A percentile compares a stretch with the other conserved stretches of the same genome.
Conservation (phyloP, 2,329 filamentous ascomycete genomes). For the Ophiostoma sp. region DNA sequence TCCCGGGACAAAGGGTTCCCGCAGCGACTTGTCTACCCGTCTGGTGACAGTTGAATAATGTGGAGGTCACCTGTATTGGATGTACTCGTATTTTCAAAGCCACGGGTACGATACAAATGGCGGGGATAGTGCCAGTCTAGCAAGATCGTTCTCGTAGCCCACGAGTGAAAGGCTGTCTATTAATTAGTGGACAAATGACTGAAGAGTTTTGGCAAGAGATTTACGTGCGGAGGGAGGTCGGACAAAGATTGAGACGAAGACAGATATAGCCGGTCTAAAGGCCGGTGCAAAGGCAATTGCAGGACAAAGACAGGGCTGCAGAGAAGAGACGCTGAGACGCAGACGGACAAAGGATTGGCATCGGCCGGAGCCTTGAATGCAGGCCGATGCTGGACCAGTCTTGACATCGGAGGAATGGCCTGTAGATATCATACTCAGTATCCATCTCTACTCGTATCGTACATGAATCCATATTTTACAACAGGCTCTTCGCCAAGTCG, state of each 20-base stretch:
- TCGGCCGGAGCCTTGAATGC: no score
- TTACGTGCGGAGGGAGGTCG: background rate
- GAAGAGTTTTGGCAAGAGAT: background rate
- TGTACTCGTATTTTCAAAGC: background rate
- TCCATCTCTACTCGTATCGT: no score
- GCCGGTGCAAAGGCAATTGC: background rate
- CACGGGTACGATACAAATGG: background rate
- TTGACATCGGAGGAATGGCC: no score
- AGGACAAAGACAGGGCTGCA: background rate
- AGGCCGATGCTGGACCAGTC: no score
- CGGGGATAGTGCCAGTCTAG: background rate
- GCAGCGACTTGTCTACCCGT: background rate
- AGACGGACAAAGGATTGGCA: background rate
- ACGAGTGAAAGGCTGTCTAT: background rate
- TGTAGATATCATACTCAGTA: no score
- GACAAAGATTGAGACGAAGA: background rate
- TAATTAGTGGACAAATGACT: background rate
- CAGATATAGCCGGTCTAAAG: constrained; percentile 7
- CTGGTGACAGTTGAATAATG: background rate
- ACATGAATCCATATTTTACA: no score
- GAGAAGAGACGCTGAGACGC: background rate
- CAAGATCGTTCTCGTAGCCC: background rate
- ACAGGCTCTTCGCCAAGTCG: no score
- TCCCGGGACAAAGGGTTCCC: background rate
- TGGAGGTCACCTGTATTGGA: background rate